Conservation (phyloP, 129 eudicot species). For the Solidago caesia region DNA sequence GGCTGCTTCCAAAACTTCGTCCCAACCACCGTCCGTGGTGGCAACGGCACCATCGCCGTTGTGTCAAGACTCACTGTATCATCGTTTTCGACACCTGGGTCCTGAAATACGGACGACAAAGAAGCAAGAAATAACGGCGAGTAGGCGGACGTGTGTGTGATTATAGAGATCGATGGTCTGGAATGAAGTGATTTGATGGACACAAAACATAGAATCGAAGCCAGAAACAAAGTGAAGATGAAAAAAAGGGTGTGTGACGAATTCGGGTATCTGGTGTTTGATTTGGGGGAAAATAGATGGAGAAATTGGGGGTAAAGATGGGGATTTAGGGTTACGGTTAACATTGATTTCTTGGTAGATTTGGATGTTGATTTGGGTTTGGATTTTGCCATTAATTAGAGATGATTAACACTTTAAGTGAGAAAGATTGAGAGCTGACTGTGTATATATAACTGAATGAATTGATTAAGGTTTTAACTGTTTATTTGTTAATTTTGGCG, state of each 20-base stretch:
- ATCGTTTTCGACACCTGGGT: conserved; percentile 10
- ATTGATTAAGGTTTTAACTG: background rate
- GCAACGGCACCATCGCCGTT: conserved; percentile 58
- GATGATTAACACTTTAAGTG: conserved; percentile 8
- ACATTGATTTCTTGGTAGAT: conserved; percentile 41
- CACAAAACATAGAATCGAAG: conserved; percentile 33
- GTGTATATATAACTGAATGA: conserved; percentile 18
- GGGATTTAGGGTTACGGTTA: conserved; percentile 35
- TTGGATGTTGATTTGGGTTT: conserved; percentile 29
- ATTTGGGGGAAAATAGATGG: conserved; percentile 43
- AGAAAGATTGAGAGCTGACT: background rate
- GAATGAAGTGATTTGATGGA: conserved; percentile 25
- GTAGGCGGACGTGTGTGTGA: conserved; percentile 34
- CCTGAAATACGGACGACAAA: conserved; percentile 29
- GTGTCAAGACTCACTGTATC: conserved; percentile 35
- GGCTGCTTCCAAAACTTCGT: conserved; percentile 71
- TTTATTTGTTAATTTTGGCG: conserved; percentile 34
- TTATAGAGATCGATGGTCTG: conserved; percentile 26
- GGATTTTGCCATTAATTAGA: conserved; percentile 51
- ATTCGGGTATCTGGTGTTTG: conserved; percentile 34
- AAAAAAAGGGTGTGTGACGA: conserved; percentile 25
- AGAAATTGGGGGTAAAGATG: conserved; percentile 38
- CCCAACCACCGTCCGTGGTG: conserved; percentile 37
- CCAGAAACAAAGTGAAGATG: conserved; percentile 35
- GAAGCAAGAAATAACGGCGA: conserved; percentile 47